Evolutionary conservation across 1,284 basidiomycete genomes (phyloP).

Genomic region (Trichosporon asahii): DNA sequence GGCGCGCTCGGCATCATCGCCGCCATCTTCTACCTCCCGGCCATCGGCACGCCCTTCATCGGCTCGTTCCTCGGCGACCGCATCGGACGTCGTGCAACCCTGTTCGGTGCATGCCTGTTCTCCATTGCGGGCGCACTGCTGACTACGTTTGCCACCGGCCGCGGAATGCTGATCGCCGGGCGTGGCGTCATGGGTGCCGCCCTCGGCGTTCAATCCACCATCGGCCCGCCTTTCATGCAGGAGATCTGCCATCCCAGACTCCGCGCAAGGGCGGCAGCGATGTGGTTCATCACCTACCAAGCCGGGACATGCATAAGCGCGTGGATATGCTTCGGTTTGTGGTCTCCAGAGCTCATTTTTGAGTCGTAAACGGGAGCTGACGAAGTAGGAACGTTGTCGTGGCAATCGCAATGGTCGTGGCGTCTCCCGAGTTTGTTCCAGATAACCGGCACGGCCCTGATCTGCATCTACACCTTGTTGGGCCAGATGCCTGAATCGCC

Average conservation of each 20-base stretch:
- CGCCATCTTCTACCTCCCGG: conserved; percentile 21
- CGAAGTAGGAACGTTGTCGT: conserved; percentile 20
- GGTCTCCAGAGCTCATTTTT: too few species aligned
- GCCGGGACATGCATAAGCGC: conserved; percentile 57
- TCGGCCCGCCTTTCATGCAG: conserved; percentile 17
- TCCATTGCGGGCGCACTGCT: conserved; percentile 52
- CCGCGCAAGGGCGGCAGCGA: conserved; percentile 59
- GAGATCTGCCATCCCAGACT: conserved; percentile 60
- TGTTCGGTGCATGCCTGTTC: conserved; percentile 44
- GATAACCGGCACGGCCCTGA: conserved; percentile 46
- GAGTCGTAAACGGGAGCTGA: too few species aligned
- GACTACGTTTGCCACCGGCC: conserved; percentile 50
- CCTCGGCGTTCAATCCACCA: conserved; percentile 11
- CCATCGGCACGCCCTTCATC: conserved; percentile 19
- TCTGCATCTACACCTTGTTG: conserved; percentile 48
- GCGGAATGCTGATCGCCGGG: conserved; percentile 11
- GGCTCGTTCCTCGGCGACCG: conserved; percentile 39
- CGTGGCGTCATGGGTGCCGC: conserved; percentile 14
- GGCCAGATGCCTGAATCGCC: conserved; percentile 58
- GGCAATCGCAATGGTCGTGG: conserved; percentile 26
- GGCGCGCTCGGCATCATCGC: conserved; percentile 25
- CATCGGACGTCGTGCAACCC: conserved; percentile 39
- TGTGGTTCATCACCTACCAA: conserved; percentile 59
- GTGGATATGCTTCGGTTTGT: conserved; percentile 25
- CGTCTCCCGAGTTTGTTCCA: conserved; percentile 65